Conservation (phyloP, 768 basidiomycete species). For the Amanita thiersii region DNA sequence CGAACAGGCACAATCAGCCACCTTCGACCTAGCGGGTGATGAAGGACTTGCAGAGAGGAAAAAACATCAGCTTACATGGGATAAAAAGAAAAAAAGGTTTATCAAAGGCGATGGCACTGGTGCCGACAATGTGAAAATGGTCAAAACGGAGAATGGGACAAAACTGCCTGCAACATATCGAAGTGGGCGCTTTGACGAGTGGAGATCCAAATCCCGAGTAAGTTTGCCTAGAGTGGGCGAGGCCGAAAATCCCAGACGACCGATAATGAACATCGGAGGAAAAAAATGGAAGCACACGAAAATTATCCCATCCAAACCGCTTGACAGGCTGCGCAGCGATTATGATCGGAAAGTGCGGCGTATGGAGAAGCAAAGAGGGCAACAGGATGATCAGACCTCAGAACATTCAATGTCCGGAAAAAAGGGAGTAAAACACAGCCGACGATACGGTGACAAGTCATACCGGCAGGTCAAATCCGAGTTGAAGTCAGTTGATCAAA, state of each 20-base stretch:
- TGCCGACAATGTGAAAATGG: constrained; percentile 89
- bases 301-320: constrained; percentile 54
- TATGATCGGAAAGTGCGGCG: constrained; percentile 71
- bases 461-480: constrained; percentile 66
- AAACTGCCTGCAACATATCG: constrained; percentile 88
- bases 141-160: constrained; percentile 87
- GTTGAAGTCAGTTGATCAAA: constrained; percentile 82
- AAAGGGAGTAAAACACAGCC: constrained; percentile 27
- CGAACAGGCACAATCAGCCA: constrained; percentile 70
- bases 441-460: constrained; percentile 52
- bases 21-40: constrained; percentile 81
- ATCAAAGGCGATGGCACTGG: constrained; percentile 79
- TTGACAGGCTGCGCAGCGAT: constrained; percentile 64
- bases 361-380: constrained; percentile 46
- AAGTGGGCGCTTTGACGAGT: constrained; percentile 92
- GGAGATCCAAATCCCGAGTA: constrained; percentile 76
- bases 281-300: constrained; percentile 72
- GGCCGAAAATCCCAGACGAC: constrained; percentile 40
- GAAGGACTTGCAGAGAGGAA: constrained; percentile 54
- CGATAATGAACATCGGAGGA: constrained; percentile 37
- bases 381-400: constrained; percentile 17
- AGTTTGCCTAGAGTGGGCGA: constrained; percentile 80
- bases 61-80: constrained; percentile 75
- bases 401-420: constrained; percentile 14
- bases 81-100: constrained; percentile 94